Evolutionary conservation across 2,329 filamentous ascomycete species (phyloP).

Genomic region (Thielaviopsis ethacetica): DNA sequence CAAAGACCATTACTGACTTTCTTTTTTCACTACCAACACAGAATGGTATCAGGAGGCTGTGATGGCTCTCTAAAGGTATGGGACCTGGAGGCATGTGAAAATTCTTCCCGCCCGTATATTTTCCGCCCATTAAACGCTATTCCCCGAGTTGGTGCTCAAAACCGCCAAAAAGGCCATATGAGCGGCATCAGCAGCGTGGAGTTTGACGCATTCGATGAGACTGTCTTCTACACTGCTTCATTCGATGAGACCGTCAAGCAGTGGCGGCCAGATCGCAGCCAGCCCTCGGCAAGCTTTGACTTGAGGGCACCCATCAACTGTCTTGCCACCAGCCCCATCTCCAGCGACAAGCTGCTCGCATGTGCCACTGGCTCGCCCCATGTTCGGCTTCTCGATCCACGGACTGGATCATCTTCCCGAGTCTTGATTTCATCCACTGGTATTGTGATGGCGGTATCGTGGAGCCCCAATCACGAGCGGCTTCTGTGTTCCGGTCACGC

Average conservation of each 20-base stretch:
- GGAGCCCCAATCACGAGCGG: slow-evolving; percentile 70
- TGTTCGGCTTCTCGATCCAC: slow-evolving; percentile 61
- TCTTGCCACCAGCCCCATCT: slow-evolving; percentile 60
- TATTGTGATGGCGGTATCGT: slow-evolving; percentile 52
- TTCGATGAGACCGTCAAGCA: slow-evolving; percentile 65
- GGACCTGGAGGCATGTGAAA: slow-evolving; percentile 54
- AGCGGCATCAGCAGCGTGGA: slow-evolving; percentile 60
- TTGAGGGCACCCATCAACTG: slow-evolving; percentile 55
- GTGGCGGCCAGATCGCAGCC: slow-evolving; percentile 49
- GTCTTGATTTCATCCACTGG: slow-evolving; percentile 53
- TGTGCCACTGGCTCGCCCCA: slow-evolving; percentile 76
- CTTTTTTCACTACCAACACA: slow-evolving; percentile 19
- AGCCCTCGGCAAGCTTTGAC: slow-evolving; percentile 48
- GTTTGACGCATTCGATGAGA: slow-evolving; percentile 64
- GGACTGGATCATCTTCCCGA: slow-evolving; percentile 31
- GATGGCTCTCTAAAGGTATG: slow-evolving; percentile 75
- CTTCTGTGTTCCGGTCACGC: slow-evolving; percentile 70
- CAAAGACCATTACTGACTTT: neutral
- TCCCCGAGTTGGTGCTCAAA: slow-evolving; percentile 23
- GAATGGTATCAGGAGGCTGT: slow-evolving; percentile 69
- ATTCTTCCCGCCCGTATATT: slow-evolving; percentile 27
- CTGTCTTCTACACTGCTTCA: slow-evolving; percentile 59
- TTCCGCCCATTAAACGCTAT: slow-evolving; percentile 39
- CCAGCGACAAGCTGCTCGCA: slow-evolving; percentile 62
- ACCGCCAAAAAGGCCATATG: slow-evolving; percentile 30